Base-by-base conservation (phyloP, 352 stramenopile genomes). In the Phytophthora brassicae region DNA sequence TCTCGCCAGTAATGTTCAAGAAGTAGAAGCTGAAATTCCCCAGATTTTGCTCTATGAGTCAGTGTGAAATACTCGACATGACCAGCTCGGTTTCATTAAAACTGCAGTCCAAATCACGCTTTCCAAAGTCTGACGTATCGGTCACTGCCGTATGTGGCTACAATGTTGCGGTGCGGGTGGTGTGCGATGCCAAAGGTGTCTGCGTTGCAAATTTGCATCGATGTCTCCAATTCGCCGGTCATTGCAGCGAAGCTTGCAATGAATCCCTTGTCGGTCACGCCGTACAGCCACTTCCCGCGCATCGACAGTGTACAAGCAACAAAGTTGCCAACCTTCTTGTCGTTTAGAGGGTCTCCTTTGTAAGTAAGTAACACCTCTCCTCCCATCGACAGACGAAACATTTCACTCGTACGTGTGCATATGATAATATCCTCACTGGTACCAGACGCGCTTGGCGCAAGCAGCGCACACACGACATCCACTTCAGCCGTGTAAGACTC, bases 111-210 rank as follows among this genome's bases (percentile, higher is more conserved):
- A 24, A 60, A 53, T 87, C 56, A 94, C 23, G 81, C 82, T 60
- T 91, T 90, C 86, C 86, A 95, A 46, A 95, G 49, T 44, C 86
- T 71, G 16, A 95, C 74, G 46, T 93, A 93, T 68, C 84, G 75
- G 39, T 97, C 90, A 24, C 74, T 93, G 19, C 84, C 84, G 58
- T 93, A 97, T 1, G 90, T 97, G 31, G 89, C 90, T 29, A 97
- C 44, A 23, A 97, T 57, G 61, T 97, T 97, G 46, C 88, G 79
- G 55, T 96, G 81, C 4, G 90, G 90, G 47, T 97, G 90, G 60
- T 97, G 89, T 11, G 72, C 71, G 19, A 97, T 64, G 6, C 90
- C 90, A 19, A 95, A 82, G 2, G 88, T 70, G 16, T 93, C 77
- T 26, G 84, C 79, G 8, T 93, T 93, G 55, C 68, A 89, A 16